Evolutionary conservation across 164 flowering plant species (phyloP), one percentile per base, ranked within the genome.

Genomic region (Buxus sempervirens): DNA sequence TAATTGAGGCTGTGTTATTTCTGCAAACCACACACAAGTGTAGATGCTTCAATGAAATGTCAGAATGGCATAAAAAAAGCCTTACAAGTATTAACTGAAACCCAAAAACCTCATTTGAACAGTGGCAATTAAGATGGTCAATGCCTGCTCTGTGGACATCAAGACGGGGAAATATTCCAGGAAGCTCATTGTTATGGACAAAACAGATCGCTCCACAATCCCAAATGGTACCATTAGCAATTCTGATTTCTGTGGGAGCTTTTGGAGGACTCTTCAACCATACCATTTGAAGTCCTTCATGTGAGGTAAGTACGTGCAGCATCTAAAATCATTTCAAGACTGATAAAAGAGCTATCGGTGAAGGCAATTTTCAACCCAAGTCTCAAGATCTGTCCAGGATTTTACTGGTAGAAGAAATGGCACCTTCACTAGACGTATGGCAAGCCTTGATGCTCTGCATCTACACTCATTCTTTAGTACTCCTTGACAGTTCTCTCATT

Each of bases 321-420:
- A 13, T 88, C 86, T 62, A 91, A 60, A 91, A 89, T 88, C 77
- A 82, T 1, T 59, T 81, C 88, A 68, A 84, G 21, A 10, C 23
- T n/a, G n/a, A n/a, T n/a, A n/a, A n/a, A n/a, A n/a, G n/a, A n/a
- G n/a, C n/a, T n/a, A n/a, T n/a, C n/a, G n/a, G n/a, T n/a, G n/a
- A n/a, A n/a, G n/a, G n/a, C n/a, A n/a, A n/a, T n/a, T n/a, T n/a
- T n/a, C n/a, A n/a, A n/a, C n/a, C n/a, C n/a, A n/a, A n/a, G n/a
- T n/a, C n/a, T n/a, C n/a, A n/a, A n/a, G n/a, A n/a, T n/a, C n/a
- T n/a, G n/a, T n/a, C n/a, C n/a, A n/a, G n/a, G n/a, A n/a, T n/a
- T n/a, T n/a, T n/a, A n/a, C n/a, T n/a, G n/a, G n/a, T n/a, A n/a
- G n/a, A n/a, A n/a, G n/a, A n/a, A n/a, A n/a, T n/a, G n/a, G n/a